Percentiles rank a stretch among this genome's conserved stretches.
Conservation (phyloP, 202 grass and related monocot species). For the Zizania palustris region DNA sequence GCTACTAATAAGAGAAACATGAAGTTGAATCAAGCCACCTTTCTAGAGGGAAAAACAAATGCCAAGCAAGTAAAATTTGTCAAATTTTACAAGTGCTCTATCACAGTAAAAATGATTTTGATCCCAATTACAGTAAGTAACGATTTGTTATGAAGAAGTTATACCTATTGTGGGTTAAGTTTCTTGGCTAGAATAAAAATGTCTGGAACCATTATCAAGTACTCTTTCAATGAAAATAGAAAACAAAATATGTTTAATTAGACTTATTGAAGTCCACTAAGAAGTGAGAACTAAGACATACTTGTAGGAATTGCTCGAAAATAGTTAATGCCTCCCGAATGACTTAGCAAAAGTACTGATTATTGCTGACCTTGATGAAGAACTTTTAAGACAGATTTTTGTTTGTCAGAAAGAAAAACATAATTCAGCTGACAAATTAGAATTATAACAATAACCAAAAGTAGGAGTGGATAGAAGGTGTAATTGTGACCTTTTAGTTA, state of each 20-base stretch:
- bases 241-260: not conserved
- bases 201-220: not conserved
- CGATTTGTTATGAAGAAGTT: not conserved
- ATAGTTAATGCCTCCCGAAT: not conserved
- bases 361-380: constrained; percentile 37
- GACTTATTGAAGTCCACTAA: not conserved
- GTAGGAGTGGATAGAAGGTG: not conserved
- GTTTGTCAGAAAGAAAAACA: constrained; percentile 62
- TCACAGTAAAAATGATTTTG: not conserved
- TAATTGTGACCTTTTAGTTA: not conserved
- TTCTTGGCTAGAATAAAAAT: not conserved
- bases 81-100: not conserved
- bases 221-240: not conserved
- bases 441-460: not conserved
- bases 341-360: not conserved
- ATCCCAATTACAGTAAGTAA: constrained; percentile 6
- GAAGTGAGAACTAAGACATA: not conserved
- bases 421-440: constrained; percentile 19
- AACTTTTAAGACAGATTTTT: constrained; percentile 90
- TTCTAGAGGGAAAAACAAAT: constrained; percentile 17
- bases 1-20: too few species aligned
- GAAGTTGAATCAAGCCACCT: constrained; percentile 18
- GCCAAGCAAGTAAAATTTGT: constrained; percentile 19
- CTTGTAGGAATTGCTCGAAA: not conserved
- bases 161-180: not conserved